A percentile compares a stretch with the other conserved stretches of the same genome.
Evolutionary conservation across 441 rosid species (phyloP).

Genomic region (Eutrema salsugineum): DNA sequence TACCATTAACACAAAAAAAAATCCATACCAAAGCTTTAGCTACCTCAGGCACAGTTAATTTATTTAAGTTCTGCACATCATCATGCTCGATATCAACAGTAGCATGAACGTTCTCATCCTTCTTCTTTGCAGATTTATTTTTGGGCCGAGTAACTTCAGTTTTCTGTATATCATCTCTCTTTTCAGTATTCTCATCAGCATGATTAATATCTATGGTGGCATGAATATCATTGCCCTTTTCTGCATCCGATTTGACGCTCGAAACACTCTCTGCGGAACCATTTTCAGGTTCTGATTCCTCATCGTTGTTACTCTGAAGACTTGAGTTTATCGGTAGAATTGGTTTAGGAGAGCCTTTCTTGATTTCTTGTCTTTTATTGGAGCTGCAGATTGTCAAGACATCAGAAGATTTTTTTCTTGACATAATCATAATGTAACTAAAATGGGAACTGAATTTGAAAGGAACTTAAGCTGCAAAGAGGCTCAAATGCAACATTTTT

Average conservation of each 20-base stretch:
- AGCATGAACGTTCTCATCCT: constrained; percentile 7
- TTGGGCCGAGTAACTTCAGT: constrained; percentile 15
- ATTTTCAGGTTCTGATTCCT: constrained; percentile 39
- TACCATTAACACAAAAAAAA: not conserved
- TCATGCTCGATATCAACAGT: constrained; percentile 24
- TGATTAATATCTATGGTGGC: constrained; percentile 25
- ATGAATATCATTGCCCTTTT: constrained; percentile 12
- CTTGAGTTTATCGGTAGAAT: constrained; percentile 33
- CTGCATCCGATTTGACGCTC: constrained; percentile 23
- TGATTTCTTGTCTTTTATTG: constrained; percentile 44
- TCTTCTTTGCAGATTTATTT: constrained; percentile 12
- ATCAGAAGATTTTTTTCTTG: too few species aligned
- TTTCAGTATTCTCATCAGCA: constrained; percentile 18
- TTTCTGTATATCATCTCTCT: constrained; percentile 4
- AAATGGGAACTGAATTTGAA: too few species aligned
- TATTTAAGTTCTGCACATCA: constrained; percentile 25
- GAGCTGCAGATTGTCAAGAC: constrained; percentile 34
- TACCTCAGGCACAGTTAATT: constrained; percentile 36
- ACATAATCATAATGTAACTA: too few species aligned
- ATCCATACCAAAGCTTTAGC: constrained; percentile 54
- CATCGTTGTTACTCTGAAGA: constrained; percentile 35
- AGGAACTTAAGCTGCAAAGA: too few species aligned
- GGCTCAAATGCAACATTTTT: not conserved
- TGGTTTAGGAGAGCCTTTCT: constrained; percentile 48
- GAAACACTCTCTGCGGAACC: constrained; percentile 21